Evolutionary conservation across 371 early-diverging fungal genomes (phyloP).

Genomic region (Saksenaea vasiformis): DNA sequence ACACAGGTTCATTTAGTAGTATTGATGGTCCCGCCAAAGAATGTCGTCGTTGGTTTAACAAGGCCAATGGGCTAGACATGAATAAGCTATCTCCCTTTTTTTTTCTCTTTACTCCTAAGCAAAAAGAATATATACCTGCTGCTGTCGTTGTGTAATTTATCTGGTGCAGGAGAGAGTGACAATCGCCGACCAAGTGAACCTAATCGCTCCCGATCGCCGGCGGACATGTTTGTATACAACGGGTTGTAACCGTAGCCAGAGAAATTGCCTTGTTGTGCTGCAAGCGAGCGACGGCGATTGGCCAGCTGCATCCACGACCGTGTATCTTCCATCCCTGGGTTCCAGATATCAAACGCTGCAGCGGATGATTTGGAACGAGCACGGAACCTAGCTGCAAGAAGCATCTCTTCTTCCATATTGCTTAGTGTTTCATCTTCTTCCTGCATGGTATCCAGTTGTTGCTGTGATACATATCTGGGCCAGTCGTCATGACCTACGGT

Average conservation of each 20-base stretch:
- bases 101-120: not conserved
- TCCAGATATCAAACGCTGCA: slow-evolving; percentile 41
- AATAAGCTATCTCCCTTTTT: not conserved
- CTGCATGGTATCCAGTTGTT: slow-evolving; percentile 31
- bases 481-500: slow-evolving; percentile 27
- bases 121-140: slow-evolving; percentile 11
- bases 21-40: slow-evolving; percentile 34
- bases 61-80: slow-evolving; percentile 4
- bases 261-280: not conserved
- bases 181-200: slow-evolving; percentile 26
- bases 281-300: slow-evolving; percentile 12
- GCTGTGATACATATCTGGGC: slow-evolving; percentile 12
- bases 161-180: slow-evolving; percentile 30
- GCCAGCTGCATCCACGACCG: slow-evolving; percentile 13
- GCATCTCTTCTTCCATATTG: slow-evolving; percentile 22
- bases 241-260: slow-evolving; percentile 1
- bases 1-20: slow-evolving; percentile 3
- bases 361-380: slow-evolving; percentile 44
- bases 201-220: slow-evolving; percentile 29
- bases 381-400: slow-evolving; percentile 22
- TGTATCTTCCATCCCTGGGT: slow-evolving; percentile 24
- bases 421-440: slow-evolving; percentile 32
- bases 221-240: slow-evolving; percentile 10
- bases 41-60: slow-evolving; percentile 34
- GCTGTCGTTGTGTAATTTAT: slow-evolving; percentile 10